Conservation (phyloP, 2,329 filamentous ascomycete genomes). For the Alternaria panax region DNA sequence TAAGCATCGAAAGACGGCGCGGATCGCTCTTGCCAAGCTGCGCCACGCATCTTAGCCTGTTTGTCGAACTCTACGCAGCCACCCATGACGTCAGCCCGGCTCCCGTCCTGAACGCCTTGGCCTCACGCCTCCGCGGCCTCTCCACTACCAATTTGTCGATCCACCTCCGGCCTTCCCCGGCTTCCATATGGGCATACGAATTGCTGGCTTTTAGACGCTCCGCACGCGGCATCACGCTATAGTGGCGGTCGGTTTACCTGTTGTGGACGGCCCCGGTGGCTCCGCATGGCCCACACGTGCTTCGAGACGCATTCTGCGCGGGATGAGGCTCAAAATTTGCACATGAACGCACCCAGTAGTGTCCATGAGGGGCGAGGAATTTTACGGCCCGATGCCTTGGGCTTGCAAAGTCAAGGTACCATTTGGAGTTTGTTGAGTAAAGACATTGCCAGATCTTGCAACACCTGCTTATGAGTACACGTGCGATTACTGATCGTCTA, state of each 20-base stretch:
- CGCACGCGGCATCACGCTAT: not conserved
- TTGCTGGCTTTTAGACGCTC: not conserved
- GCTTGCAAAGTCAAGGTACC: not conserved
- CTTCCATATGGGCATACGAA: not conserved
- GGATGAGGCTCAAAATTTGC: slow-evolving; percentile 4
- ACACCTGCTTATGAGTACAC: not conserved
- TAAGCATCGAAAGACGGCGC: slow-evolving; percentile 17
- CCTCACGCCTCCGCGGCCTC: not conserved
- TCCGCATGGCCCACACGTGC: not conserved
- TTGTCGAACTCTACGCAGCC: not conserved
- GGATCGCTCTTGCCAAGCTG: slow-evolving; percentile 19
- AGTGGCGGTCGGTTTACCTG: slow-evolving; percentile 1
- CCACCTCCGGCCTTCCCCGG: slow-evolving; percentile 4
- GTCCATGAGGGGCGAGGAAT: not conserved
- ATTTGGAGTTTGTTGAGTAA: not conserved
- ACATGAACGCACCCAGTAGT: not conserved
- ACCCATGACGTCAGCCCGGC: slow-evolving; percentile 19
- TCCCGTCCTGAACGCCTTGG: not conserved
- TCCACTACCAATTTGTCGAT: slow-evolving; percentile 9
- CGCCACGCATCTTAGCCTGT: slow-evolving; percentile 17
- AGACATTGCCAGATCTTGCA: not conserved
- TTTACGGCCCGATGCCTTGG: not conserved
- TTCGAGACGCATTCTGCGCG: not conserved
- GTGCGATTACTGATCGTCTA: not conserved
- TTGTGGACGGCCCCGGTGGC: not conserved